Evolutionary conservation across 75 land plant species (phyloP).

Genomic region (Larix kaempferi): DNA sequence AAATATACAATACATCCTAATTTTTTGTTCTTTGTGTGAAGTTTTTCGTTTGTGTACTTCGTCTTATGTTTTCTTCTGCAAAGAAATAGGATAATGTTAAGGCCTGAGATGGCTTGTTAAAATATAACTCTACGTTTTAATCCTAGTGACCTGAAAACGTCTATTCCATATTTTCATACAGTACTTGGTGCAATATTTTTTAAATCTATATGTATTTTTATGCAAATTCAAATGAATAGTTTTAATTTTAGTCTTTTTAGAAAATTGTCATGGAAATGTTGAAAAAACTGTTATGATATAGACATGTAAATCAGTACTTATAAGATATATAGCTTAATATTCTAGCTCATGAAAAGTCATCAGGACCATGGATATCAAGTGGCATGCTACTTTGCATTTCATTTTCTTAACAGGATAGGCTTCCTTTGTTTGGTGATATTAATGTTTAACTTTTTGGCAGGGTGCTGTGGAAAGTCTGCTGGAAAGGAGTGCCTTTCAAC

Average conservation of each 20-base stretch:
- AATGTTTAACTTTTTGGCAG: constrained; percentile 29
- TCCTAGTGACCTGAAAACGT: not conserved
- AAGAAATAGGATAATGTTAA: not conserved
- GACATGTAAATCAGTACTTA: not conserved
- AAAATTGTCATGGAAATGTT: not conserved
- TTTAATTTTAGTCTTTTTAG: not conserved
- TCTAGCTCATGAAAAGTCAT: not conserved
- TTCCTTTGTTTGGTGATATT: constrained; percentile 19
- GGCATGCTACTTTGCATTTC: not conserved
- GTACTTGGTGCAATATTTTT: not conserved
- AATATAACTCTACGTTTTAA: too few relatives aligned
- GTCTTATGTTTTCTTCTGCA: not conserved
- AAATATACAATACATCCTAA: not conserved
- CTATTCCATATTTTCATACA: not conserved
- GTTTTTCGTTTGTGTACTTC: not conserved
- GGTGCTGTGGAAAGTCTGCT: constrained; percentile 91
- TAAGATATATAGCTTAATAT: not conserved
- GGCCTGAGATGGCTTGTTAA: not conserved
- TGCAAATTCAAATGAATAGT: not conserved
- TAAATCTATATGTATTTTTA: not conserved
- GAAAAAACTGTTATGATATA: not conserved
- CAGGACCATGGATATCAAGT: too few relatives aligned
- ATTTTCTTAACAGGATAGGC: not conserved
- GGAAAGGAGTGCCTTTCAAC: constrained; percentile 64
- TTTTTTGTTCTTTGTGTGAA: not conserved